Conservation (phyloP, 1,284 basidiomycete species). For the Fomes fomentarius region DNA sequence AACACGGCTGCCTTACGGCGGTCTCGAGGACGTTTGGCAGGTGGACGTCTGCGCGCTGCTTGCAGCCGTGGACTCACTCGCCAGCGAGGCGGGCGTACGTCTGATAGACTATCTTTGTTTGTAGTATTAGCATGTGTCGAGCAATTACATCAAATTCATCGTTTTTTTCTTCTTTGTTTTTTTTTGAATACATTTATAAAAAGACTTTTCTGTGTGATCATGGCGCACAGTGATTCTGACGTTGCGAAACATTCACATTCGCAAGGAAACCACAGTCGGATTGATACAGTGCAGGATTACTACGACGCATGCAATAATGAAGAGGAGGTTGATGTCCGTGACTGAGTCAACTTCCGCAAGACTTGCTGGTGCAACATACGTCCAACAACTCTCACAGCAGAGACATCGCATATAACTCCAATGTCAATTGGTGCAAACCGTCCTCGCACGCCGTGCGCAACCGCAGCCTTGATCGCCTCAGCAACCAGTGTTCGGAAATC, state of each 20-base stretch:
- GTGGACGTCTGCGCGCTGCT: conserved; percentile 38
- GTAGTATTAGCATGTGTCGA: too few species aligned
- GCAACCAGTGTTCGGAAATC: conserved; percentile 54
- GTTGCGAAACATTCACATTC: too few species aligned
- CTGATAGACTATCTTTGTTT: conserved; percentile 63
- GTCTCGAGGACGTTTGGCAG: conserved; percentile 80
- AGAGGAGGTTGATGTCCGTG: neutral
- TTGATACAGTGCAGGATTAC: too few species aligned
- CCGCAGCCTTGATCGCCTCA: conserved; percentile 42
- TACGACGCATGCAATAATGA: neutral
- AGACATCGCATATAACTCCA: conserved; percentile 63
- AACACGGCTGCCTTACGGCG: conserved; percentile 54
- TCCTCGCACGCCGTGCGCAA: conserved; percentile 36
- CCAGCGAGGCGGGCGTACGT: conserved; percentile 74
- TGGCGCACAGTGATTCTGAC: too few species aligned
- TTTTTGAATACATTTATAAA: neutral
- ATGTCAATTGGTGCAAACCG: conserved; percentile 60
- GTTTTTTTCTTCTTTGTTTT: too few species aligned
- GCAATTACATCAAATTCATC: too few species aligned
- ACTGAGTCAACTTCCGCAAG: conserved; percentile 20
- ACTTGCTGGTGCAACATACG: conserved; percentile 45
- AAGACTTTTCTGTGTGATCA: neutral
- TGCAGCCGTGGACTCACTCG: conserved; percentile 40
- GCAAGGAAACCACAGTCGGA: too few species aligned
- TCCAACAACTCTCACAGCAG: conserved; percentile 50